Evolutionary conservation across 2,329 filamentous ascomycete species (phyloP).

Genomic region (Sporothrix brasiliensis): DNA sequence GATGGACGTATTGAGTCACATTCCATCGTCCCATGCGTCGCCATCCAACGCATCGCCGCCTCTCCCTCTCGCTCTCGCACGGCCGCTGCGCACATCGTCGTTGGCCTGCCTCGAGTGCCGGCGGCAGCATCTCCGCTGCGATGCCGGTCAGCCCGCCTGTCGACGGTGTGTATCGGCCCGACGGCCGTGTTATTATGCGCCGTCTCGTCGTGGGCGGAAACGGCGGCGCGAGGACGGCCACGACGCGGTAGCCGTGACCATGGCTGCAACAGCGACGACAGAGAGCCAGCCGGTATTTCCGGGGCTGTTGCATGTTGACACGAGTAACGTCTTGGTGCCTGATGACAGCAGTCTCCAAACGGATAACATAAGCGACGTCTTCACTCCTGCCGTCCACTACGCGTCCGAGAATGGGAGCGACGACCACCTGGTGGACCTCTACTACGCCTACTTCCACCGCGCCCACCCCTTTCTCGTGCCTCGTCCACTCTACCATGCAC

Average conservation of each 20-base stretch:
- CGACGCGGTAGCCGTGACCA: not conserved
- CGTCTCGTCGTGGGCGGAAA: not conserved
- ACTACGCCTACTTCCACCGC: slow-evolving; percentile 29
- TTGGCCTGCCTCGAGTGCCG: slow-evolving; percentile 26
- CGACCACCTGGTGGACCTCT: slow-evolving; percentile 26
- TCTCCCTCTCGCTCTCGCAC: not conserved
- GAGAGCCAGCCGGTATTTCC: not conserved
- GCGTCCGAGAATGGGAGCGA: not conserved
- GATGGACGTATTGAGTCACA: not conserved
- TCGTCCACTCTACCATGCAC: not conserved
- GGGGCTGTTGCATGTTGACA: not conserved
- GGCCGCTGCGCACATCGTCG: not conserved
- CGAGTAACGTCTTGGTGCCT: no score
- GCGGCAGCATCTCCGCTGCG: slow-evolving; percentile 24
- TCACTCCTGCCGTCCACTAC: no score
- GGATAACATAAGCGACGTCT: no score
- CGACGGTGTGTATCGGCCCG: not conserved
- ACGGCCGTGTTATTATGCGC: slow-evolving; percentile 8
- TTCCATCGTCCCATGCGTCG: not conserved
- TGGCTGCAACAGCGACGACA: not conserved
- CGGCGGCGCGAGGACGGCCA: not conserved
- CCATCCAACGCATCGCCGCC: not conserved
- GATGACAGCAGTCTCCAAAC: no score
- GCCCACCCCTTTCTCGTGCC: slow-evolving; percentile 28
- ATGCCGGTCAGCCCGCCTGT: slow-evolving; percentile 8